Evolutionary conservation across 768 basidiomycete genomes (phyloP), one percentile per base, ranked within the genome.

Genomic region (Boletus vermiculosoides): DNA sequence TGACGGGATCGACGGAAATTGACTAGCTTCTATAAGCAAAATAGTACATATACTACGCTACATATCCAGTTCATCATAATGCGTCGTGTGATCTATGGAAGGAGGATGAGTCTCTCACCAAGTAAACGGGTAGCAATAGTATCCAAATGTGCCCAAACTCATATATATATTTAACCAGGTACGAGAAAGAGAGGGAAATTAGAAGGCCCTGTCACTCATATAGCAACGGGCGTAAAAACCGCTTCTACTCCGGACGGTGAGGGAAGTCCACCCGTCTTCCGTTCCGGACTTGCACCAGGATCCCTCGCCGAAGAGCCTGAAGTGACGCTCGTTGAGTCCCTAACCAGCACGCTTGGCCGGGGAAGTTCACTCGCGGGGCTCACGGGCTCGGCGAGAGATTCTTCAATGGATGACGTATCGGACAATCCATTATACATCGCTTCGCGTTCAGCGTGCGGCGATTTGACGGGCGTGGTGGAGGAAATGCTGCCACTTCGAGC

Each of bases 401-500:
- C 72, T n/a, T 73, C 72, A n/a, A 75, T 40, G 18, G 73, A 74
- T 23, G 73, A 74, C 46, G 70, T 61, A 54, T 74, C 73, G 20
- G 73, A 74, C 54, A 71, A 61, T 50, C 63, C 70, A 48, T 57
- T 68, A 51, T 61, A 66, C 58, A 63, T 37, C 40, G 59, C 50
- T 51, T 68, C 71, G 37, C 52, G 67, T 54, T 73, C 68, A 20
- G 64, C 16, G n/a, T 55, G 60, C 56, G 58, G 65, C 18, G 63
- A 61, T 59, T 60, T 64, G 39, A 61, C 54, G 56, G 67, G 62
- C 3, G 72, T 67, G 0, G 72, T 72, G 15, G 83, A 85, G 18
- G 84, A 79, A 40, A 80, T 71, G 63, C 82, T 85, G 8, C 66
- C 71, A 50, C 57, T 66, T 57, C 85, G 76, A 30, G 84, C 77